phyloP scores from a whole-genome alignment of 352 stramenopile genomes.

The Globisporangium megalacanthum region DNA sequence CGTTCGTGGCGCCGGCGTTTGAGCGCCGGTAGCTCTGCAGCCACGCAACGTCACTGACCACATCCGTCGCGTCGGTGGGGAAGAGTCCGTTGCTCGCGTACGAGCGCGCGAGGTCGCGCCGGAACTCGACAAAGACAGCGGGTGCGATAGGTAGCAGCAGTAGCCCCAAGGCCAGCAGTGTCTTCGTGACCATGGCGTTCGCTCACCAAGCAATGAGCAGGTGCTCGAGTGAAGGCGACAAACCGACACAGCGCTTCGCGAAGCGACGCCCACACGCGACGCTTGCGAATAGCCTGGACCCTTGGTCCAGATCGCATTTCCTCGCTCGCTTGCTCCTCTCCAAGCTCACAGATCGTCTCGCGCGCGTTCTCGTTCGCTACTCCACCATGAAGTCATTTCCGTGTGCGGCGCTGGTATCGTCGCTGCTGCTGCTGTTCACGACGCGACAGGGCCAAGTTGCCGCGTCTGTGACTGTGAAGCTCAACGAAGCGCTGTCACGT shows the following conservation, averaged over 20 bases:
- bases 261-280: too few relatives aligned
- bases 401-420: not conserved
- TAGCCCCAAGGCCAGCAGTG: not conserved
- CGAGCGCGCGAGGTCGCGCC: slow-evolving; percentile 10
- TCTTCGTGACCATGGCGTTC: too few relatives aligned
- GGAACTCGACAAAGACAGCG: slow-evolving; percentile 11
- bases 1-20: slow-evolving; percentile 1
- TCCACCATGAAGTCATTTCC: too few relatives aligned
- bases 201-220: too few relatives aligned
- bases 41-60: slow-evolving; percentile 2
- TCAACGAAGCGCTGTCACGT: slow-evolving; percentile 6
- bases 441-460: too few relatives aligned
- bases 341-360: not conserved
- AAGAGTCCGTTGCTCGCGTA: slow-evolving; percentile 9
- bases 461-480: not conserved
- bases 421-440: not conserved
- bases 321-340: too few relatives aligned
- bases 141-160: not conserved
- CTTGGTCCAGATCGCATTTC: too few relatives aligned
- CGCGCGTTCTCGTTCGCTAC: not conserved
- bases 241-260: too few relatives aligned
- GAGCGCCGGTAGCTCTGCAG: slow-evolving; percentile 11
- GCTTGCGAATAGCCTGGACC: too few relatives aligned
- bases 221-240: too few relatives aligned
- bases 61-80: slow-evolving; percentile 6